Base-by-base conservation (phyloP, 2,329 filamentous ascomycete species). In the Fusarium humuli region DNA sequence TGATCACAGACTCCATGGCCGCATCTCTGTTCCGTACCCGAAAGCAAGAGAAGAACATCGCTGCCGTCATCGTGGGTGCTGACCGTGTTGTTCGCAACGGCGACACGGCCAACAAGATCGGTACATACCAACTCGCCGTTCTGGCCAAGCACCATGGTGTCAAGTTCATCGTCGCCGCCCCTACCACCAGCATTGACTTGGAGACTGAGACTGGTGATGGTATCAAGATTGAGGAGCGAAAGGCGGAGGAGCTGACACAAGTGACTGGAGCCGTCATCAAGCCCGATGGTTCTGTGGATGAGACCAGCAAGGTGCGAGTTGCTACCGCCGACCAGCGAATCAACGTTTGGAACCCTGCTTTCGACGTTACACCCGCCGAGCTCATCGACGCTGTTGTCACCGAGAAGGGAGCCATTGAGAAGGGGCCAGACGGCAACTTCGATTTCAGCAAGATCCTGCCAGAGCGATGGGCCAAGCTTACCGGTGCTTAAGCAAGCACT, bases 61-160 rank as follows among this genome's bases (percentile, higher is more conserved):
- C 89, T 8, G 95, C 94, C 8, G 93, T 99, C 54, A 91, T 99
- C 30, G 96, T 99, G 1, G 96, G 96, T 29, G 96, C 96, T 5
- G 96, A 99, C 79, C 90, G 96, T 60, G 96, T 99, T 16, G 96
- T 95, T 32, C 92, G 94, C 53, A 99, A 99, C 76, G 96, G 96
- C 30, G 96, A 99, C 81, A 98, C 96, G 1, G 96, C 96, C 59
- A 99, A 99, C 84, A 99, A 99, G 84, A 97, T 99, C 67, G 96
- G 96, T 54, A 99, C 96, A 1, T 98, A 99, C 79, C 88, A 91
- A 57, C 87, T 99, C 6, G 94, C 96, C 6, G 94, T 98, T n/a
- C 86, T 97, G 30, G 96, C 96, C 23, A 90, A 87, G 71, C 85
- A 94, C 76, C 96, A 99, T 76, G 92, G 93, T 20, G 87, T 98